Percentiles rank a stretch among this genome's conserved stretches.
phyloP scores from a whole-genome alignment of 2,329 filamentous ascomycete genomes.

The Arthrobotrys sphaeroides region DNA sequence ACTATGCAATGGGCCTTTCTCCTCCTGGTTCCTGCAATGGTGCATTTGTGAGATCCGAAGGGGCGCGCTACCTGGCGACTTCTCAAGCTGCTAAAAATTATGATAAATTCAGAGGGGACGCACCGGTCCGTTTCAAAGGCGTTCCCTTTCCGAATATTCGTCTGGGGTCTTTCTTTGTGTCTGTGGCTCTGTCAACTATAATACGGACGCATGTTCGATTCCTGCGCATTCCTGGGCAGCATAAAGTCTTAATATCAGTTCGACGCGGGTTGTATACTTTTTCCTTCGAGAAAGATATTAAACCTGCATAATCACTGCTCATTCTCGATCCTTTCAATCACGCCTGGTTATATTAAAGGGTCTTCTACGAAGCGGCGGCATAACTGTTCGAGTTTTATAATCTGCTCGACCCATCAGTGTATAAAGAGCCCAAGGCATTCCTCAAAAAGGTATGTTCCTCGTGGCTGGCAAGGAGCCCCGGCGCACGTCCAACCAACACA shows the following conservation, averaged over 20 bases:
- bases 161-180: constrained; percentile 10
- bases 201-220: constrained; percentile 18
- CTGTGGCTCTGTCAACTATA: constrained; percentile 11
- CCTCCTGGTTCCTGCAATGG: constrained; percentile 35
- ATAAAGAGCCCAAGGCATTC: constrained; percentile 1
- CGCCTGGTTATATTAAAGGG: constrained; percentile 9
- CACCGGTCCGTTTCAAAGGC: constrained; percentile 39
- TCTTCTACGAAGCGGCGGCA: background rate
- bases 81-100: constrained; percentile 28
- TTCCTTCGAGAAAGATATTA: constrained; percentile 15
- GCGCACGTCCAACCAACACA: constrained; percentile 8
- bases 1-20: constrained; percentile 34
- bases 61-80: constrained; percentile 25
- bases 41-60: constrained; percentile 51
- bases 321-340: background rate
- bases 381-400: background rate
- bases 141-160: constrained; percentile 22
- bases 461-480: constrained; percentile 7
- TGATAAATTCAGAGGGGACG: constrained; percentile 53
- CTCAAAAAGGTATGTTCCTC: background rate
- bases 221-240: constrained; percentile 7
- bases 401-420: too few relatives aligned
- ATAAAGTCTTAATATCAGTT: constrained; percentile 17
- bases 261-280: background rate
- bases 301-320: constrained; percentile 5